Percentiles rank a stretch among this genome's conserved stretches.
phyloP scores from a whole-genome alignment of 495 filamentous ascomycete genomes.

The Zalerion maritima region DNA sequence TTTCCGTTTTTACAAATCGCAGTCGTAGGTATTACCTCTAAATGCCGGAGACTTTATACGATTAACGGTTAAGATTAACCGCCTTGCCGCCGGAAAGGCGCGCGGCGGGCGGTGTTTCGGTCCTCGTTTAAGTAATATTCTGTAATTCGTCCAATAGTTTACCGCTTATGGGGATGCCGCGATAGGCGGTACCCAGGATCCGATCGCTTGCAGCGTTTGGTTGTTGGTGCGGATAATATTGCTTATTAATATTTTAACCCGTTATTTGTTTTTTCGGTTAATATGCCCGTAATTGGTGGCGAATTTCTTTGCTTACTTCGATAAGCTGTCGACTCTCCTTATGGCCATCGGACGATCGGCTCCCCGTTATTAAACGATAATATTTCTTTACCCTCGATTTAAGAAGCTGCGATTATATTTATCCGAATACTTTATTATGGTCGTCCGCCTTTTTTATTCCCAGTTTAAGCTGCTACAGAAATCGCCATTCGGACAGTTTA shows the following conservation, averaged over 20 bases:
- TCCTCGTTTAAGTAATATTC: slow-evolving; percentile 24
- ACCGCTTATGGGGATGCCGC: slow-evolving; percentile 28
- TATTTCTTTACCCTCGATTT: slow-evolving; percentile 25
- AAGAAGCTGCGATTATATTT: slow-evolving; percentile 21
- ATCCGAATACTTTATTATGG: slow-evolving; percentile 29
- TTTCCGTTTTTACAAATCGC: slow-evolving; percentile 14
- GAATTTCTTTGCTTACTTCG: slow-evolving; percentile 19
- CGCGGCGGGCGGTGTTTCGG: slow-evolving; percentile 22
- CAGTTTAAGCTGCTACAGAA: slow-evolving; percentile 21
- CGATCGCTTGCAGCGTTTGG: slow-evolving; percentile 32
- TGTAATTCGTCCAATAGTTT: slow-evolving; percentile 29
- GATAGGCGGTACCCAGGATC: slow-evolving; percentile 28
- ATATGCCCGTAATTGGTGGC: slow-evolving; percentile 14
- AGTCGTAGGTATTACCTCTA: slow-evolving; percentile 12
- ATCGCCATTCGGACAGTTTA: slow-evolving; percentile 19
- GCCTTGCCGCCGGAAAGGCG: slow-evolving; percentile 7
- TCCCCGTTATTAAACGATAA: slow-evolving; percentile 27
- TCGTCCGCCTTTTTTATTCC: slow-evolving; percentile 26
- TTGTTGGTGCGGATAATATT: slow-evolving; percentile 25
- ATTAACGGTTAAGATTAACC: slow-evolving; percentile 28
- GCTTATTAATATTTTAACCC: slow-evolving; percentile 13
- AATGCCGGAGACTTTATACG: slow-evolving; percentile 23
- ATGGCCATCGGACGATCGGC: slow-evolving; percentile 25
- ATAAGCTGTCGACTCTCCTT: slow-evolving; percentile 26
- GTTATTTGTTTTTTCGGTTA: slow-evolving; percentile 6